phyloP scores from a whole-genome alignment of 2,329 filamentous ascomycete species.

The Nothopassalora personata region DNA sequence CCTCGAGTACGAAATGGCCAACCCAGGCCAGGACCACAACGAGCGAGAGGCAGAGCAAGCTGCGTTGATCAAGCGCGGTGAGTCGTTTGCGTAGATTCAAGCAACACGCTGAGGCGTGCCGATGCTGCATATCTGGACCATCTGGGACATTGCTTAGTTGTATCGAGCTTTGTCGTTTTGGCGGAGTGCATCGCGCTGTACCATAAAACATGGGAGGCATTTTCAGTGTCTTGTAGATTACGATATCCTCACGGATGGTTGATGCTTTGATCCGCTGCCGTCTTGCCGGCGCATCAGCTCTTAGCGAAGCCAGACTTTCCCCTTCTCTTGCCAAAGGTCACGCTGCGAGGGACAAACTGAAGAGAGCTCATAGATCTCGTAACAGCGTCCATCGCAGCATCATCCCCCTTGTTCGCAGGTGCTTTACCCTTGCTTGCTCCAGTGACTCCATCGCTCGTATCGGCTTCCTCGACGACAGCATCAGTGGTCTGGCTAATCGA shows the following conservation, averaged over 20 bases:
- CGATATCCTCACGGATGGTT: neutral
- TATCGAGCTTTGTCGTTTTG: neutral
- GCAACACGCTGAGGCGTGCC: neutral
- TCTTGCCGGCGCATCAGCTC: conserved; percentile 11
- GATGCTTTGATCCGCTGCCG: neutral
- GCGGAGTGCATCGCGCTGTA: neutral
- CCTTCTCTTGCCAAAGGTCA: conserved; percentile 22
- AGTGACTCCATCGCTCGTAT: neutral
- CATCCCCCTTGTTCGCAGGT: neutral
- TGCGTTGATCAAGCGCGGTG: conserved; percentile 3
- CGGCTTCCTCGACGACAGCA: conserved; percentile 1
- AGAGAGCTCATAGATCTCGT: conserved; percentile 23
- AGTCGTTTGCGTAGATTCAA: neutral
- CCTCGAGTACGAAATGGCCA: conserved; percentile 29
- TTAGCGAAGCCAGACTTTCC: conserved; percentile 24
- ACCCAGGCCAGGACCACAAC: conserved; percentile 14
- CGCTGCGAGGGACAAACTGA: conserved; percentile 21
- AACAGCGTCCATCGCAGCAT: conserved; percentile 11
- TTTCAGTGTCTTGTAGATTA: neutral
- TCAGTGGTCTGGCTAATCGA: conserved; percentile 15
- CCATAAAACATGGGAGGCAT: neutral
- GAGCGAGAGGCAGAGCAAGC: conserved; percentile 3
- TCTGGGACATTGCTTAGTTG: neutral
- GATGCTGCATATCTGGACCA: neutral
- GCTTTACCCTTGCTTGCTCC: neutral